A percentile compares a stretch with the other conserved stretches of the same genome.
phyloP scores from a whole-genome alignment of 768 basidiomycete species.

The Boletus rufocinnamomeus region DNA sequence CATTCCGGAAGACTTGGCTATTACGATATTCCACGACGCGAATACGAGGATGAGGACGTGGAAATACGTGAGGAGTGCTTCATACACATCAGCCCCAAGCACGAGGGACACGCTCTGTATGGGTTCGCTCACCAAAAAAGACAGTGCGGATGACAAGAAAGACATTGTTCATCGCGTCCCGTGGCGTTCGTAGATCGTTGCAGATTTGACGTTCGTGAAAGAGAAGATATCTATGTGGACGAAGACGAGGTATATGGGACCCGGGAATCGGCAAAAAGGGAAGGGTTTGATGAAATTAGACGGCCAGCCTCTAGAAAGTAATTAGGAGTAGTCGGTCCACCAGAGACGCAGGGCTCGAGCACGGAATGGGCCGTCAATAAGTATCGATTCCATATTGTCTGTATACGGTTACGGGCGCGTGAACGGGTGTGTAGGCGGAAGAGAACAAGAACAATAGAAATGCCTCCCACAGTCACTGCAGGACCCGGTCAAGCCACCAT shows the following conservation, averaged over 20 bases:
- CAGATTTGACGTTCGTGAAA: conserved; percentile 19
- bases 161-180: conserved; percentile 44
- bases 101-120: neutral
- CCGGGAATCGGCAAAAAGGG: neutral
- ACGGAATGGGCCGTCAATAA: conserved; percentile 10
- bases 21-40: conserved; percentile 57
- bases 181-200: conserved; percentile 6
- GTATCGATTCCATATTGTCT: conserved; percentile 14
- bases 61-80: conserved; percentile 48
- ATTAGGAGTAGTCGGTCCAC: conserved; percentile 18
- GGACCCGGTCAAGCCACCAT: too few species aligned
- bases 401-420: neutral
- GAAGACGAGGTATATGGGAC: neutral
- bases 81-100: conserved; percentile 4
- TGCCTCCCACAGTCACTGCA: too few species aligned
- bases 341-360: conserved; percentile 19
- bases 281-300: conserved; percentile 7
- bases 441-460: conserved; percentile 33
- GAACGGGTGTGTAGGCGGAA: neutral
- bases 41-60: conserved; percentile 56
- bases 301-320: conserved; percentile 15
- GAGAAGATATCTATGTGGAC: conserved; percentile 1
- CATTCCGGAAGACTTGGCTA: conserved; percentile 36
- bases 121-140: conserved; percentile 49
- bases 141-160: conserved; percentile 61